These are phyloP conservation scores for Cutaneotrichosporon sp. DNA, from an alignment of 1,284 basidiomycete genomes.

Conservation along the genomic window DNA sequence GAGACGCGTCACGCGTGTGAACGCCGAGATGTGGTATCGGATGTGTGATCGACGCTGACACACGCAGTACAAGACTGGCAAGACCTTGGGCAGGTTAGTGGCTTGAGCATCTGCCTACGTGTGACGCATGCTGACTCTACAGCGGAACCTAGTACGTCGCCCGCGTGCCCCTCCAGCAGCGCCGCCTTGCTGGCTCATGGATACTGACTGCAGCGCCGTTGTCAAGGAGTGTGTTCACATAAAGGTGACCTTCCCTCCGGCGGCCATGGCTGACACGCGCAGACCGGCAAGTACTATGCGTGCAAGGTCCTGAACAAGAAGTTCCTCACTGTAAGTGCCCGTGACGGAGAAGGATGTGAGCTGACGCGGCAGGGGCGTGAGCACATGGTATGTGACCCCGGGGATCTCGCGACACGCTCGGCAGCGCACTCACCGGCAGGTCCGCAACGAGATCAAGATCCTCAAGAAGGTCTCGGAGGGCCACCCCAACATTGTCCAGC, in stretches of 20 bases:
- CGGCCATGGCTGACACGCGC: background rate
- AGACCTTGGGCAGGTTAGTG: conserved; percentile 90
- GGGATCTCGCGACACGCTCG: background rate
- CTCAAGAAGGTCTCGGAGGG: conserved; percentile 93
- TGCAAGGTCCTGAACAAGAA: conserved; percentile 77
- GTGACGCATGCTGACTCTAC: conserved; percentile 17
- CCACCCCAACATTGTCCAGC: conserved; percentile 81
- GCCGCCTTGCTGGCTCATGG: background rate
- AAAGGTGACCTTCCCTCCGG: conserved; percentile 64
- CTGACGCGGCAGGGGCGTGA: conserved; percentile 66
- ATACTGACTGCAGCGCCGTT: conserved; percentile 53
- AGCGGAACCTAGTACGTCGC: conserved; percentile 51
- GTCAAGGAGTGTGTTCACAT: conserved; percentile 90
- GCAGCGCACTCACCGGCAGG: conserved; percentile 57
- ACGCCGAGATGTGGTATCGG: background rate
- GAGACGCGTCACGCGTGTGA: background rate
- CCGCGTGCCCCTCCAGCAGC: too few relatives aligned
- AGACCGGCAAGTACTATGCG: conserved; percentile 59
- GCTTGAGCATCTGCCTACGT: conserved; percentile 51
- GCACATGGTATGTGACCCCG: conserved; percentile 66
- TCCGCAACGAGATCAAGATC: conserved; percentile 95
- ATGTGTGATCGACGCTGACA: background rate
- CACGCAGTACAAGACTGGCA: conserved; percentile 83
- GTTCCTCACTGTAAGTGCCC: conserved; percentile 70
- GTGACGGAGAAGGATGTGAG: background rate